Evolutionary conservation across 768 basidiomycete genomes (phyloP), one percentile per base, ranked within the genome.

Genomic region (Pleurotus eryngii): DNA sequence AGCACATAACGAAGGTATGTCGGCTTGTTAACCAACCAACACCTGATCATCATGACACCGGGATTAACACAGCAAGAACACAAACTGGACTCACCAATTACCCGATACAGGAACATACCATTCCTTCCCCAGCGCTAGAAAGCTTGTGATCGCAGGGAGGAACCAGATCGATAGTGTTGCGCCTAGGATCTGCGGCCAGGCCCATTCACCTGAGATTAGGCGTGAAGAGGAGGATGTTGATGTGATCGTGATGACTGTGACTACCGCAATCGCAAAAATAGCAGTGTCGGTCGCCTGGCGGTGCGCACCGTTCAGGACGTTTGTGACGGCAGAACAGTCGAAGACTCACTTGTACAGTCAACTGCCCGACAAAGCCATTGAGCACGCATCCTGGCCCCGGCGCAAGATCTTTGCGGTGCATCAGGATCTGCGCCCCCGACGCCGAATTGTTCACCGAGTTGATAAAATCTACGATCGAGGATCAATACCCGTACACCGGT

Each of bases 31-130:
- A 35, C 46, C 9, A 60, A 5, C 59, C 59, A 60, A 30, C 59
- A 60, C 59, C 59, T 60, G 8, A 3, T 11, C 30, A 35, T 35
- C 30, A 51, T 8, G 11, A 43, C 38, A 30, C 17, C 5, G 22
- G 7, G 49, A 35, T 37, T 37, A 27, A 15, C 22, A 1, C 9
- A 18, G 49, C 15, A 14, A 8, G 15, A 3, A 9, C 24, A 35
- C 27, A 5, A 7, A 45, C 3, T 2, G 9, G 30, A 24, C 57
- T n/a, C 47, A 60, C 59, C 59, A 60, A 26, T 60, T 51, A 17
- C 59, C 59, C 6, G 59, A 35, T 7, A 56, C 59, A 17, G 59
- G 59, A 3, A 45, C 24, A 42, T 60, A 60, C 59, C 59, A 60
- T 11, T 26, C 40, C 53, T 56, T 60, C 39, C 59, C 59, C 30